Conservation (phyloP, 164 flowering plant genomes). For the Amborella trichopoda region DNA sequence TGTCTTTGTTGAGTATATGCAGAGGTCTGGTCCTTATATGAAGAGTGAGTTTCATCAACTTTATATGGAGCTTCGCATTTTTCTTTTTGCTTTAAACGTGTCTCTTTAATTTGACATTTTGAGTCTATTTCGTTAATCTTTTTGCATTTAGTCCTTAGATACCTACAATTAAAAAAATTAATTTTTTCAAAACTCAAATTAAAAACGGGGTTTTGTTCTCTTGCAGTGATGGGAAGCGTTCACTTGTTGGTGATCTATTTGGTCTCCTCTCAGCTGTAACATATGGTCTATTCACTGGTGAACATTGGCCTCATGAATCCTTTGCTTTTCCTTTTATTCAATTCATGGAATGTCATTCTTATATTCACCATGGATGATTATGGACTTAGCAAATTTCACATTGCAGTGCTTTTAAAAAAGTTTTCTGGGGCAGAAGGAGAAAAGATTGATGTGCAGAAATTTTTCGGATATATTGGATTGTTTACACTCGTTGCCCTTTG, state of each 20-base stretch:
- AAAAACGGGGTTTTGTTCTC: too few relatives aligned
- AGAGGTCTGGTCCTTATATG: too few relatives aligned
- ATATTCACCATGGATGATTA: neutral
- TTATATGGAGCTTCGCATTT: too few relatives aligned
- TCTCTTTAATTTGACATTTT: too few relatives aligned
- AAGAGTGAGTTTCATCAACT: too few relatives aligned
- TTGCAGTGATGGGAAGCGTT: conserved; percentile 65
- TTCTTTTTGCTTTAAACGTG: too few relatives aligned
- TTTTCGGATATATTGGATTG: conserved; percentile 93
- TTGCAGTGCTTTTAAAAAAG: conserved; percentile 86
- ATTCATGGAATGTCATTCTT: neutral
- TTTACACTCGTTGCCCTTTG: conserved; percentile 87
- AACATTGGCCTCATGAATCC: too few relatives aligned
- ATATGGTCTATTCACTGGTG: conserved; percentile 94
- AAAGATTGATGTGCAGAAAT: conserved; percentile 79
- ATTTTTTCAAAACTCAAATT: too few relatives aligned
- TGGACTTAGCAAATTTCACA: neutral
- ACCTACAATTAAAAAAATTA: too few relatives aligned
- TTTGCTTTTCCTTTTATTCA: conserved; percentile 1
- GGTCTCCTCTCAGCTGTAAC: conserved; percentile 91
- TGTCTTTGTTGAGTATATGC: neutral
- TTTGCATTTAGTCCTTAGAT: too few relatives aligned
- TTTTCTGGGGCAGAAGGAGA: conserved; percentile 92
- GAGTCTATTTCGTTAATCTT: too few relatives aligned
- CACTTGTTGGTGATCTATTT: conserved; percentile 94